A percentile compares a stretch with the other conserved stretches of the same genome.
These are phyloP conservation scores for Filobasidium uniguttulatum DNA, from an alignment of 1,284 basidiomycete species.

Conservation along the genomic window DNA sequence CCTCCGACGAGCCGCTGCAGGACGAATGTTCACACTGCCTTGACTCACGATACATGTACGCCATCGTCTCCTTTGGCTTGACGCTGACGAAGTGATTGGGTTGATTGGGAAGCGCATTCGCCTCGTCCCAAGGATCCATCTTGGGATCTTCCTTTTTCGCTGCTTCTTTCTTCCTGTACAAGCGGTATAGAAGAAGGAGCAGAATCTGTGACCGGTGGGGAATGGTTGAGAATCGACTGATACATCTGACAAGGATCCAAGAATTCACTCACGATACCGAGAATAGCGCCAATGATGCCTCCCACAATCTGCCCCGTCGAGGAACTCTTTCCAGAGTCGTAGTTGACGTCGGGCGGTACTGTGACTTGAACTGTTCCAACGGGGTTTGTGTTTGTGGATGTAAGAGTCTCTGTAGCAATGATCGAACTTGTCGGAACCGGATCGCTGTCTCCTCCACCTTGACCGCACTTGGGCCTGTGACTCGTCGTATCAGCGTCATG, in stretches of 20 bases:
- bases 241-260: not conserved
- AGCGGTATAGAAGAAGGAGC: slow-evolving; percentile 2
- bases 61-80: slow-evolving; percentile 2
- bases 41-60: slow-evolving; percentile 1
- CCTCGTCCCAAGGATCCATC: slow-evolving; percentile 8
- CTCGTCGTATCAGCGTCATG: not conserved
- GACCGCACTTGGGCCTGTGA: not conserved
- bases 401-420: too few species aligned
- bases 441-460: too few species aligned
- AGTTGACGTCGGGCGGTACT: too few species aligned
- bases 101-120: slow-evolving; percentile 8
- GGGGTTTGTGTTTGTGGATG: too few species aligned
- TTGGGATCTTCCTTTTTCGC: slow-evolving; percentile 4
- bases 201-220: slow-evolving; percentile 2
- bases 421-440: too few species aligned
- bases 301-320: slow-evolving; percentile 3
- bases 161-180: not conserved
- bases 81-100: slow-evolving; percentile 10
- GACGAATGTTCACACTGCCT: not conserved
- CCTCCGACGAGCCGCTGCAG: too few species aligned
- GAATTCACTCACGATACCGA: slow-evolving; percentile 4
- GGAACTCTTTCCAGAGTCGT: not conserved
- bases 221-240: not conserved
- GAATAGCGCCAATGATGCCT: slow-evolving; percentile 5
- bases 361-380: too few species aligned